Evolutionary conservation across 768 basidiomycete genomes (phyloP), one percentile per base, ranked within the genome.

Genomic region (Leccinum uliginosum): DNA sequence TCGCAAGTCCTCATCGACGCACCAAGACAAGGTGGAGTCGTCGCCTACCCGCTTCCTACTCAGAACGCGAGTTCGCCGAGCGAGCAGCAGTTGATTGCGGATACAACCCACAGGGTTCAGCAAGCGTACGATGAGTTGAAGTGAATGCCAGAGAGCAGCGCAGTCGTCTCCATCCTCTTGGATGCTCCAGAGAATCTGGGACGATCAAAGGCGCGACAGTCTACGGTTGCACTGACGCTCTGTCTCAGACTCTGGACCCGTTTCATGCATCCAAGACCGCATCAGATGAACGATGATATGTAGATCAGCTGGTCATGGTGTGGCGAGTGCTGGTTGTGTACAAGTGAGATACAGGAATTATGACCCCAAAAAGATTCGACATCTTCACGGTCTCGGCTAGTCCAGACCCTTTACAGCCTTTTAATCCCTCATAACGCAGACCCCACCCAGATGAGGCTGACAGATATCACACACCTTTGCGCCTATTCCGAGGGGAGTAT

Each of bases 21-120:
- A 32, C 71, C 88, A 61, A 76, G 80, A 2, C 76, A 80, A 51
- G 78, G 81, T 0, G 87, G 87, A n/a, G 78, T 88, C 19, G 87
- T 86, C 2, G 85, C 83, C 1, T 76, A 86, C 86, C 86, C 1
- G 17, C 59, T 86, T 8, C 68, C 81, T 6, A 71, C 73, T 4
- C 60, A 62, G 27, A 53, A 55, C 26, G 35, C 64, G 32, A 43
- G 48, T 51, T 32, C 65, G 11, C 82, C 77, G 1, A 75, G 71
- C 0, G 83, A 85, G 62, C 74, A 78, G 9, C 72, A 80, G 56
- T 67, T 84, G 23, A 64, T 83, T 9, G 64, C 66, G 3, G 74
- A 79, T 30, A 77, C 75, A 23, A 72, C 73, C 1, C 71, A 68
- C 3, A 71, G 74, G 1, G 76, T 84, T 7, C 74, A 82, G 62